Conservation (phyloP, 2,329 filamentous ascomycete genomes). For the Grosmannia huntii region DNA sequence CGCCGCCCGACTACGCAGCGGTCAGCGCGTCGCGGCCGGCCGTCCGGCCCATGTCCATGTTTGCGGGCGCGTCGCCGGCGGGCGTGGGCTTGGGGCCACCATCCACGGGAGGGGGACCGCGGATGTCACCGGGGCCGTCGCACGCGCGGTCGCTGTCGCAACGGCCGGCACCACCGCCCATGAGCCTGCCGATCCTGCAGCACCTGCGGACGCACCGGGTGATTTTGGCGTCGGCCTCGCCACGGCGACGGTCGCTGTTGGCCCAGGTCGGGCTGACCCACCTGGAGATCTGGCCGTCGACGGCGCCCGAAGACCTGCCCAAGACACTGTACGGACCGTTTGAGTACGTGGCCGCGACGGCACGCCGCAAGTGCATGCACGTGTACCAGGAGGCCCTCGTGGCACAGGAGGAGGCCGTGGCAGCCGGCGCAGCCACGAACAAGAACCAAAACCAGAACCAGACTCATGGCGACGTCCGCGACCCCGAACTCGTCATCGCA, state of each 20-base stretch:
- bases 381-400: slow-evolving; percentile 43
- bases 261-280: slow-evolving; percentile 65
- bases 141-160: slow-evolving; percentile 12
- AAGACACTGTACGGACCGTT: slow-evolving; percentile 63
- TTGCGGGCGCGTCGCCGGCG: no score
- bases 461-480: slow-evolving; percentile 27
- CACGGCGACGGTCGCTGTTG: slow-evolving; percentile 70
- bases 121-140: background rate
- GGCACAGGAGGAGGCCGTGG: slow-evolving; percentile 17
- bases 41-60: background rate
- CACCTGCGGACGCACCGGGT: slow-evolving; percentile 67
- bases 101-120: no score
- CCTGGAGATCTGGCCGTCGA: slow-evolving; percentile 74
- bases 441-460: slow-evolving; percentile 4
- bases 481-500: slow-evolving; percentile 75
- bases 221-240: slow-evolving; percentile 83
- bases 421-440: slow-evolving; percentile 13
- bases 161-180: slow-evolving; percentile 43
- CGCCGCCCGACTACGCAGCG: slow-evolving; percentile 30
- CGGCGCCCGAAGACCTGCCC: slow-evolving; percentile 71
- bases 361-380: slow-evolving; percentile 66
- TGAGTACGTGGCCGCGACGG: slow-evolving; percentile 85
- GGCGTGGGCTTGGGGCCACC: no score
- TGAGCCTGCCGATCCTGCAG: slow-evolving; percentile 69
- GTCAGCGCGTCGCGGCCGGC: background rate